phyloP scores from a whole-genome alignment of 768 basidiomycete genomes.

The Dendrothele bispora region DNA sequence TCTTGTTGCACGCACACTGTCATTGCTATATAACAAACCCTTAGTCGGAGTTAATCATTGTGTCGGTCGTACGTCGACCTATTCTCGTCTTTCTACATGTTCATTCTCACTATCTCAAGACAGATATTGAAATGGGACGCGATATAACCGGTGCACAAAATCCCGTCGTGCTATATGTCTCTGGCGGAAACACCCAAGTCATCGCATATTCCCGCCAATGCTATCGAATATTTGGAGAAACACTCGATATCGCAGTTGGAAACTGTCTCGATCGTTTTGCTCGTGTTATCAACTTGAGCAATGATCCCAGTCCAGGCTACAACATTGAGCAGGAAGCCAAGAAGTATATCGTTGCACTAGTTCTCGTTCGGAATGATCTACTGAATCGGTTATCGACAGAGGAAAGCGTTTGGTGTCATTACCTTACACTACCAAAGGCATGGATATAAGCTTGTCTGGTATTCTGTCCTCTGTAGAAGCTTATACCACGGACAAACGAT shows the following conservation, averaged over 20 bases:
- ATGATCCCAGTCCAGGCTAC: conserved; percentile 94
- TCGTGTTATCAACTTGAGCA: conserved; percentile 88
- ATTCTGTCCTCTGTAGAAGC: conserved; percentile 86
- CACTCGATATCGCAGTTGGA: conserved; percentile 98
- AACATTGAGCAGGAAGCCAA: conserved; percentile 98
- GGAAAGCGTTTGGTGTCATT: conserved; percentile 81
- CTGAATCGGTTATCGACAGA: conserved; percentile 37
- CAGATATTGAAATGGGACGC: conserved; percentile 99
- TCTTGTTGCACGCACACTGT: conserved; percentile 87
- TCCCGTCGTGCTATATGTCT: conserved; percentile 96
- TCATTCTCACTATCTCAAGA: neutral
- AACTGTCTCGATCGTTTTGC: conserved; percentile 99
- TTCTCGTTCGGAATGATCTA: neutral
- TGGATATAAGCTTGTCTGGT: conserved; percentile 97
- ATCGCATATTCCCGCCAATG: conserved; percentile 98
- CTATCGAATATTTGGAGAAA: conserved; percentile 98
- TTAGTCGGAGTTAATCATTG: conserved; percentile 99
- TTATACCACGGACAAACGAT: conserved; percentile 86
- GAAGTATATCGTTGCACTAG: conserved; percentile 50
- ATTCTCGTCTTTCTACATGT: neutral
- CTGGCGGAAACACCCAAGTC: conserved; percentile 98
- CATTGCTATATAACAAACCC: conserved; percentile 86
- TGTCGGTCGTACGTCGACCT: conserved; percentile 77
- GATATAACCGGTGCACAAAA: conserved; percentile 93
- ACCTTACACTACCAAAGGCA: conserved; percentile 97